phyloP scores from a whole-genome alignment of 306 rosid species.

The Arachis stenosperma region DNA sequence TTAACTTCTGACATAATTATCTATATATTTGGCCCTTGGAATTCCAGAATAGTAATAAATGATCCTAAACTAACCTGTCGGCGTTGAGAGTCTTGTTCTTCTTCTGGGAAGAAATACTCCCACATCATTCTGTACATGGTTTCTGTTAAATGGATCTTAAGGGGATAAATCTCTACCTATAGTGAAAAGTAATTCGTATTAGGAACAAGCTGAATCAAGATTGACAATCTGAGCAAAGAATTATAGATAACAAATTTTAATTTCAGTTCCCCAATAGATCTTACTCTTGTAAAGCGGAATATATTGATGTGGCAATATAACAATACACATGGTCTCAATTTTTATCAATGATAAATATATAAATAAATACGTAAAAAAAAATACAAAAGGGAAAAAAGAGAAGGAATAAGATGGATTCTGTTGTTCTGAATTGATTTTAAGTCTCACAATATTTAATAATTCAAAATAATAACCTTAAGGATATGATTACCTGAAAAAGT shows the following conservation, averaged over 20 bases:
- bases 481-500: slow-evolving; percentile 72
- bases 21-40: slow-evolving; percentile 26
- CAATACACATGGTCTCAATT: slow-evolving; percentile 6
- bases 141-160: slow-evolving; percentile 97
- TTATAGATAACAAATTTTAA: not conserved
- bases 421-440: slow-evolving; percentile 12
- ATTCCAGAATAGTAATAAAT: slow-evolving; percentile 21
- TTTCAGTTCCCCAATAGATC: not conserved
- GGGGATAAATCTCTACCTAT: slow-evolving; percentile 92
- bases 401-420: slow-evolving; percentile 10
- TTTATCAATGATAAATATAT: slow-evolving; percentile 6
- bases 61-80: slow-evolving; percentile 78
- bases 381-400: slow-evolving; percentile 1
- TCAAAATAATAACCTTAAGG: slow-evolving; percentile 18
- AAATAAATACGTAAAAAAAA: not conserved
- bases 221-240: slow-evolving; percentile 17
- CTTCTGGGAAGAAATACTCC: slow-evolving; percentile 95
- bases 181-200: slow-evolving; percentile 40
- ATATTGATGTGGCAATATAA: not conserved
- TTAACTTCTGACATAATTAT: slow-evolving; percentile 31
- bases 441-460: slow-evolving; percentile 5
- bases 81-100: slow-evolving; percentile 96
- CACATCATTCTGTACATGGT: slow-evolving; percentile 98
- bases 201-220: slow-evolving; percentile 36
- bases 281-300: not conserved